These are phyloP conservation scores for Petasospora rhodanensis DNA, from an alignment of 1,139 yeast genomes.

Conservation along the genomic window DNA sequence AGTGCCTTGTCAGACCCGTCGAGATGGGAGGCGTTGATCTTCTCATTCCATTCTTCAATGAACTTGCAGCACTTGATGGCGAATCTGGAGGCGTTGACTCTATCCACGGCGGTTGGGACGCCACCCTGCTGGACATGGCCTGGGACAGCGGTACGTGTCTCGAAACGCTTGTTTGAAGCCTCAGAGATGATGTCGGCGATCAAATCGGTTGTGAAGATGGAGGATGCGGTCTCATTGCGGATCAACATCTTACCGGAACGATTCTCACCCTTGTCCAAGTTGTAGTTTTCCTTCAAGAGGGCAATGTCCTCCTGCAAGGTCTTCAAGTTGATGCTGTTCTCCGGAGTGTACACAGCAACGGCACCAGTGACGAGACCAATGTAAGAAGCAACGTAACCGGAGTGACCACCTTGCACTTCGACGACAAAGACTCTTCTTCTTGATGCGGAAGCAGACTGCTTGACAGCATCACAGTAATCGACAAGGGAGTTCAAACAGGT, in stretches of 20 bases:
- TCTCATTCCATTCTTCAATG: constrained; percentile 53
- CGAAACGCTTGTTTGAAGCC: constrained; percentile 65
- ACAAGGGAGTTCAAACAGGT: constrained; percentile 74
- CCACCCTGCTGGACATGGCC: constrained; percentile 99
- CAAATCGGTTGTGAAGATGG: constrained; percentile 74
- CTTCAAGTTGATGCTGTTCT: constrained; percentile 53
- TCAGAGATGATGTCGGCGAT: constrained; percentile 79
- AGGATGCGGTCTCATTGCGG: constrained; percentile 81
- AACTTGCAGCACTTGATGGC: constrained; percentile 87
- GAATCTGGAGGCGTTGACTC: constrained; percentile 86
- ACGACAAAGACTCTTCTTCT: constrained; percentile 75
- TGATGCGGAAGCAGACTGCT: constrained; percentile 75
- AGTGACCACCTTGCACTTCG: constrained; percentile 85
- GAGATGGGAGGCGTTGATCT: constrained; percentile 25
- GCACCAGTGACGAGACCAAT: constrained; percentile 71
- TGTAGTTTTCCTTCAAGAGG: constrained; percentile 55
- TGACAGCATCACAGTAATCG: constrained; percentile 73
- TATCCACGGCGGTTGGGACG: constrained; percentile 89
- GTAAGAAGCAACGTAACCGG: constrained; percentile 71
- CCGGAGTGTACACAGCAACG: constrained; percentile 73
- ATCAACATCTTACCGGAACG: constrained; percentile 79
- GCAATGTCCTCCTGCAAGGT: constrained; percentile 60
- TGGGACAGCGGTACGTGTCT: constrained; percentile 93
- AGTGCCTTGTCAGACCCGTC: constrained; percentile 31
- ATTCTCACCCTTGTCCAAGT: constrained; percentile 70